A percentile compares a stretch with the other conserved stretches of the same genome.
Conservation (phyloP, 306 rosid genomes). For the Benincasa hispida region DNA sequence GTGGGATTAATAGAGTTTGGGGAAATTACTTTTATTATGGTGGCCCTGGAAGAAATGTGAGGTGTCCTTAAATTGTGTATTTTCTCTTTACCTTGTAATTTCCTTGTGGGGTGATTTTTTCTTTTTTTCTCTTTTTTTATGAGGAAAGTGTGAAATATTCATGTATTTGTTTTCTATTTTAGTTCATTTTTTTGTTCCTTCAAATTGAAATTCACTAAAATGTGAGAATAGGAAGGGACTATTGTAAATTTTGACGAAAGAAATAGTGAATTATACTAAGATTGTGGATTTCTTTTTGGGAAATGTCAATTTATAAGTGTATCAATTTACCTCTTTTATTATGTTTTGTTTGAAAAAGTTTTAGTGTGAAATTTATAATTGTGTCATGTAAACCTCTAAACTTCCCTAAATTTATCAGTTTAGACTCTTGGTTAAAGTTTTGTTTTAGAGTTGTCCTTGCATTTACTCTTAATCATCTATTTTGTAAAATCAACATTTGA, state of each 20-base stretch:
- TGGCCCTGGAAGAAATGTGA: constrained; percentile 88
- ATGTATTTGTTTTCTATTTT: background rate
- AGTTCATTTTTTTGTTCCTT: background rate
- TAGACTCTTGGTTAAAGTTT: no score
- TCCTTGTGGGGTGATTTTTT: background rate
- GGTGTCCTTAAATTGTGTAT: constrained; percentile 44
- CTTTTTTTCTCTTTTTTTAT: background rate
- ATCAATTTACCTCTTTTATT: no score
- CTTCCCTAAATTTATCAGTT: no score
- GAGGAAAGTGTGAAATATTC: background rate
- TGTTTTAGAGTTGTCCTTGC: no score
- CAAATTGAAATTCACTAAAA: background rate
- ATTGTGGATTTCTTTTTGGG: no score
- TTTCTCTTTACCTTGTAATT: background rate
- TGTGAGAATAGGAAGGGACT: background rate
- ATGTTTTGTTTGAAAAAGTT: no score
- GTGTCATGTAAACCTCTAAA: no score
- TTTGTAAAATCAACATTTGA: no score
- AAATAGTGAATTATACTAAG: background rate
- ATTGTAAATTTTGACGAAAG: constrained; percentile 4
- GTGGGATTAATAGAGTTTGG: constrained; percentile 81
- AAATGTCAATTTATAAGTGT: no score
- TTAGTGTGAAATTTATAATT: no score
- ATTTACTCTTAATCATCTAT: no score
- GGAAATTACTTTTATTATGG: constrained; percentile 93